Base-by-base conservation (phyloP, 169 alveolate species). In the Eimeria maxima region DNA sequence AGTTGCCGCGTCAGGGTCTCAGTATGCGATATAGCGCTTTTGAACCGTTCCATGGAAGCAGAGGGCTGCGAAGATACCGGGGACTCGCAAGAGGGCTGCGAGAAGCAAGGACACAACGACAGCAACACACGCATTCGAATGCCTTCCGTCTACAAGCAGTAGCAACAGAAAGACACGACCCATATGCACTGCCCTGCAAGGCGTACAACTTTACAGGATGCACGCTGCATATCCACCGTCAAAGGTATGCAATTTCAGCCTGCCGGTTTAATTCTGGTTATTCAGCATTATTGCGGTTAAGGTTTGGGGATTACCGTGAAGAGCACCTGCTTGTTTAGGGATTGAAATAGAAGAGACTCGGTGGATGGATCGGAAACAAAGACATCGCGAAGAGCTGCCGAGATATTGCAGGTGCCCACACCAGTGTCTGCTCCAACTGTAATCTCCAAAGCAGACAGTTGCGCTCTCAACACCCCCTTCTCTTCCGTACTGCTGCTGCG, bases 311-410 rank as follows among this genome's bases (percentile, higher is more conserved):
- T 67, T 67, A 67, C 24, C 47, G 78, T 67, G 7, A 13, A n/a
- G 78, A 60, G 69, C 24, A 83, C 91, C 91, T 83, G 91, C 33
- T 55, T 50, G 74, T 78, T 78, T 4, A 92, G 92, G 38, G 96
- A 74, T 84, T 74, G 96, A 29, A 92, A 92, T 27, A 92, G 96
- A 13, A 76, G 96, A n/a, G 93, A 78, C 7, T 76, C 92, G 20
- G 96, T 92, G 42, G 96, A 92, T 14, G 96, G 96, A 50, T 92
- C 96, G 18, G 92, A 92, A 3, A 92, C 67, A n/a, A 92, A 65
- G 73, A 78, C 96, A 22, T 73, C 80, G 50, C 87, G 67, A 44
- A 92, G 96, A 47, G 87, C 69, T 38, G 96, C 96, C 44, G 84
- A 60, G n/a, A 84, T 86, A 73, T 67, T 14, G 96, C 71, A 92